These are phyloP conservation scores for Cordia subcordata DNA, from an alignment of 257 asterid species.

Conservation along the genomic window DNA sequence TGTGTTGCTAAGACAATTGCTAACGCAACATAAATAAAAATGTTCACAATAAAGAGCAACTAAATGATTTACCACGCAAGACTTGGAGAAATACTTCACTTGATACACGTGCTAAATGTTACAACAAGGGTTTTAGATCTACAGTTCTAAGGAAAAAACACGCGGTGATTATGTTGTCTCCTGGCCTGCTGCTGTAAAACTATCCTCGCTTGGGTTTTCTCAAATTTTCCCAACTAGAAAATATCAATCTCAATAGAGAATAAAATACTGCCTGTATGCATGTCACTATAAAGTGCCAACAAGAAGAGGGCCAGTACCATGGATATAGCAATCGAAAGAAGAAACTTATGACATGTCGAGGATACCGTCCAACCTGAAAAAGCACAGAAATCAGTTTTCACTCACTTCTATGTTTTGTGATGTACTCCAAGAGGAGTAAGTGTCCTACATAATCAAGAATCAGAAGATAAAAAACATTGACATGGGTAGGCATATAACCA, in stretches of 20 bases:
- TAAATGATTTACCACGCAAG: not conserved
- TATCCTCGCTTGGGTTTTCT: conserved; percentile 30
- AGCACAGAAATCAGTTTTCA: not conserved
- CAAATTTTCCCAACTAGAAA: conserved; percentile 49
- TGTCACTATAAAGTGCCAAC: conserved; percentile 70
- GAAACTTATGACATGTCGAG: conserved; percentile 74
- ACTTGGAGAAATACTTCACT: too few species aligned
- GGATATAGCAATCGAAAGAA: conserved; percentile 78
- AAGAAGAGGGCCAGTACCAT: conserved; percentile 97
- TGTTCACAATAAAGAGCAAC: not conserved
- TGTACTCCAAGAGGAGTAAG: too few species aligned
- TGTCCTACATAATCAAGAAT: too few species aligned
- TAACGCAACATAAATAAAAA: too few species aligned
- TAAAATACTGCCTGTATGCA: conserved; percentile 51
- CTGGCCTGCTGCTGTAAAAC: conserved; percentile 5
- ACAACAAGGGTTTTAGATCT: not conserved
- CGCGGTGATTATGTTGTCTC: not conserved
- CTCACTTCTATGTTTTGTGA: too few species aligned
- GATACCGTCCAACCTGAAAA: conserved; percentile 71
- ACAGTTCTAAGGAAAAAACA: not conserved
- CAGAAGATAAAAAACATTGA: too few species aligned
- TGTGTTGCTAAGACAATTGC: too few species aligned
- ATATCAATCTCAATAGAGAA: conserved; percentile 41
- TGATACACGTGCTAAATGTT: not conserved
- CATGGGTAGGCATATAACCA: too few species aligned